Evolutionary conservation across 2,329 filamentous ascomycete genomes (phyloP), one percentile per base, ranked within the genome.

Genomic region (Fusarium torulosum): DNA sequence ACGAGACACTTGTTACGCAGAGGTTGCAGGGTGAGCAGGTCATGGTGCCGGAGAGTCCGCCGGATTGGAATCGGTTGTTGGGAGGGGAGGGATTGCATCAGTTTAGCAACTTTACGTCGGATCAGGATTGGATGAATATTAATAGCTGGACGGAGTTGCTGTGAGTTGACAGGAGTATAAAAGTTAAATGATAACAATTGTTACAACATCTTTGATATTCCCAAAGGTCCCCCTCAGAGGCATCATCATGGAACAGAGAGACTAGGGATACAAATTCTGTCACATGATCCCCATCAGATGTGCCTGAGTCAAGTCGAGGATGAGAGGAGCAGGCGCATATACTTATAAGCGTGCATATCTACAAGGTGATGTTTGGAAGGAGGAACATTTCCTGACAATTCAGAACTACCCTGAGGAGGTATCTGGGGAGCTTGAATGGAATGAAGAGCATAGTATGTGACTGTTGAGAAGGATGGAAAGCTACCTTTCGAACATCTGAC

Each of bases 91-190:
- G 61, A 1, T 20, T 63, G 0, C 71, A 69, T 4, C 61, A 66
- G 10, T 66, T 73, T 1, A 60, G 46, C 1, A 67, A 49, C 0
- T 69, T 73, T 27, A 51, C 59, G 3, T 59, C 71, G 1, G 71
- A 73, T 14, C 71, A 73, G 35, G 71, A 63, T 11, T 73, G 71
- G 71, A 67, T 73, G 62, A 73, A 73, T 4, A 73, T 73, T 2
- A 68, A 58, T 15, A 72, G 72, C 33, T 73, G 71, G 71, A 66
- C 71, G 2, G 71, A 72, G 6, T 27, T 73, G 0, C 5, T 73
- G 3, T 73, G 23, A 33, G 6, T 7, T 33, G 10, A 14, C 6
- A 15, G 29, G 14, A 33, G 5, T 33, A 33, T 33, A 33, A 37
- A 37, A 29, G 27, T 29, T 29, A 13, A 29, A 29, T 29, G 27